Conservation (phyloP, 2,329 filamentous ascomycete species). For the Nigrograna mackinnonii region DNA sequence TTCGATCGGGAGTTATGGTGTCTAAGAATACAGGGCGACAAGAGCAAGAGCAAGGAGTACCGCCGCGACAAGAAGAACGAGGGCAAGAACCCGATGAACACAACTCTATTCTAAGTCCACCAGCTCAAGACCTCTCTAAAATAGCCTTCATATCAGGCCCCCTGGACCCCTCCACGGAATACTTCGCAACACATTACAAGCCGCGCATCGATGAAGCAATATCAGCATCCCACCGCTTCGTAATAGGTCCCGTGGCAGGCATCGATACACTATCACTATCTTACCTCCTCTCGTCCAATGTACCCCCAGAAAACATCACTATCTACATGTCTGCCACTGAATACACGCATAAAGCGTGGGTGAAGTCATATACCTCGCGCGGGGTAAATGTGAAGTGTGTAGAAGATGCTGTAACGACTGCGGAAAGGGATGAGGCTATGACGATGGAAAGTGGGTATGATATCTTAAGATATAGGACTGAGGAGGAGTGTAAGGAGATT, state of each 20-base stretch:
- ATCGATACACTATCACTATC: constrained; percentile 28
- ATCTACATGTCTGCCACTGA: constrained; percentile 18
- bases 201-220: constrained; percentile 34
- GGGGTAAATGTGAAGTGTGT: constrained; percentile 21
- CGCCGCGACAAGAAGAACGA: not conserved
- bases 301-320: constrained; percentile 9
- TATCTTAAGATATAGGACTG: constrained; percentile 34
- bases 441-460: constrained; percentile 37
- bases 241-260: constrained; percentile 24
- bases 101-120: too few relatives aligned
- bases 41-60: not conserved
- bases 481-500: constrained; percentile 23
- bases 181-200: constrained; percentile 36
- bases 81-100: not conserved
- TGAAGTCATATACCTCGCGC: not conserved
- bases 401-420: constrained; percentile 18
- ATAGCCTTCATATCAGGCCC: constrained; percentile 37
- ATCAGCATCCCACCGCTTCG: constrained; percentile 25
- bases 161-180: constrained; percentile 21
- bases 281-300: constrained; percentile 21
- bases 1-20: too few relatives aligned
- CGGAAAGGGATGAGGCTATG: constrained; percentile 35
- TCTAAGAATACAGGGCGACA: not conserved
- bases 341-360: constrained; percentile 1
- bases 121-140: not conserved